Base-by-base conservation (phyloP, 208 protist genomes). In the Crithidia brevicula region DNA sequence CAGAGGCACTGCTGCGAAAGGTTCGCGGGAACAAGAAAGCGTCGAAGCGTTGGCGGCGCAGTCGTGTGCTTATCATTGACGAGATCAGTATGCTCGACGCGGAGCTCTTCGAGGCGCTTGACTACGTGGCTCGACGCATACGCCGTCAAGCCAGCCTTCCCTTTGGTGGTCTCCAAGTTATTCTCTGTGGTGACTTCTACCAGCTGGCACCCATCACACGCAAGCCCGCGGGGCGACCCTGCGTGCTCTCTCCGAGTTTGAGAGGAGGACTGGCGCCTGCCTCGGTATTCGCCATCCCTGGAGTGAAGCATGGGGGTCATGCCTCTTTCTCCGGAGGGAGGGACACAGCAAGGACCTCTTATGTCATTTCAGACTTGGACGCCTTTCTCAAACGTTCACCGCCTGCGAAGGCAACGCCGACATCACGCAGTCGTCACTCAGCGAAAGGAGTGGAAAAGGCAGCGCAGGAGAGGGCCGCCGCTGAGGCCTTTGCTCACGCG, bases 111-210 rank as follows among this genome's bases (percentile, higher is more conserved):
- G 85, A 93, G 59, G 23, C 75, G 20, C 72, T 97, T 4, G 88
- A 97, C 42, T 83, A 85, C 52, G 60, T 89, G 2, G 90, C 87
- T 3, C 83, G 83, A 1, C 63, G 62, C 1, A 74, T 96, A 40
- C 89, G 89, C 27, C 77, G 77, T 8, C 53, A 34, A n/a, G 46
- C 23, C 27, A 59, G 57, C 20, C 51, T 69, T 31, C 84, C 93
- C 18, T 97, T 97, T 81, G 95, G 95, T 30, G 95, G 92, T 25
- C 88, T 98, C 31, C 95, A 97, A 75, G 53, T 98, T 7, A 80
- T 98, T 31, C 65, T 97, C 27, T 92, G 80, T 20, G 95, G 95
- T 18, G 95, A 97, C 68, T 97, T 97, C 61, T 74, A 94, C 16
- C 92, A 98, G 75, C 75, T 98, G 33, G 83, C 88, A 11, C 88